Base-by-base conservation (phyloP, 2,329 filamentous ascomycete genomes). In the Exophiala spinifera region DNA sequence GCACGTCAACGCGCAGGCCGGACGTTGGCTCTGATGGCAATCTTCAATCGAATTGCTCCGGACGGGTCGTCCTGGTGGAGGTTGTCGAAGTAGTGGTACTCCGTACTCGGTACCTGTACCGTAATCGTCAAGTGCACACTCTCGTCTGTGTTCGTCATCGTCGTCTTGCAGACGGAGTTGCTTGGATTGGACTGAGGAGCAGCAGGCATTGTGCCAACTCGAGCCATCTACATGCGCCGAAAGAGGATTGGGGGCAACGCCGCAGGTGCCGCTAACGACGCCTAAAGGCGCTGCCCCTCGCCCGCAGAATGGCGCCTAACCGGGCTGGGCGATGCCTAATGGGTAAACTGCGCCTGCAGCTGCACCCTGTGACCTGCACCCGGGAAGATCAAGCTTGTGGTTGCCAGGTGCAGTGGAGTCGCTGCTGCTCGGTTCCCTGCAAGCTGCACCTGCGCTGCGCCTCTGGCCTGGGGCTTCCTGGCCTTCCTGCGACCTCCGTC, bases 401-500 rank as follows among this genome's bases (percentile, higher is more conserved):
- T 44, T 44, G 23, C 42, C 42, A 20, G 40, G 40, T 43, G 20
- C 19, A 23, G 42, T 44, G 42, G 42, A 15, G 19, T 25, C 10
- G 10, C n/a, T 28, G 19, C 46, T 33, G 44, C 44, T 19, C 15
- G n/a, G 43, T 49, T 23, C 42, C 23, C 36, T 19, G 25, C 45
- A 17, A 15, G 28, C 79, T 83, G 62, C 74, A 71, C 64, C 76
- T 76, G 76, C 86, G 82, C 23, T 44, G 42, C 42, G 36, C 36
- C 76, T 86, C 86, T 74, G 85, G 79, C 51, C 83, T 78, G 46
- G 28, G 28, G 28, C 28, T 31, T 31, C 28, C 36, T 39, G 5
- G 36, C 36, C n/a, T 39, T 39, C n/a, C 28, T 59, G 51, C 54
- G n/a, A 64, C 60, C 28, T 69, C 73, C 50, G 72, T 72, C 67